Base-by-base conservation (phyloP, 305 asterid species). In the Plantago lanceolata region DNA sequence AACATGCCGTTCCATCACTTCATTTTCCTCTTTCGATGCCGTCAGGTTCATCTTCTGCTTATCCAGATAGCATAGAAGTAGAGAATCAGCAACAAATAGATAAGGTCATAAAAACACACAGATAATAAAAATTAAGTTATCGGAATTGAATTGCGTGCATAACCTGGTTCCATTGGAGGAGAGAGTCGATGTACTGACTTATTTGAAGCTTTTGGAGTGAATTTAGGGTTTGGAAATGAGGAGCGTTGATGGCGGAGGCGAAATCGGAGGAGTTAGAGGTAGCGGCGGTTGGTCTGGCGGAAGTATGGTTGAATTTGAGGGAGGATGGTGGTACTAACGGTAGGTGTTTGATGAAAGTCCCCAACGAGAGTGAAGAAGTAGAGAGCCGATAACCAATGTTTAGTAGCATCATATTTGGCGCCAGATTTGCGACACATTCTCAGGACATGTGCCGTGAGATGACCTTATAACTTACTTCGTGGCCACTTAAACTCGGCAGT, bases 91-190 rank as follows among this genome's bases (percentile, higher is more conserved):
- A 4, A 24, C 48, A 37, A 0, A 44, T 12, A 59, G 57, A 47
- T 18, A 24, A 24, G n/a, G n/a, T n/a, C n/a, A n/a, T n/a, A n/a
- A n/a, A n/a, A n/a, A n/a, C 1, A 24, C 28, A 24, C 28, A 24
- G 28, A 0, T 4, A 0, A 5, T 11, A 48, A 0, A 11, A 8
- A 15, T 9, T 54, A 19, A 68, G 2, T 13, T 3, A 48, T 37
- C 1, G 28, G 33, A 24, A 35, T n/a, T 60, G 5, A 28, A 17
- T 35, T 31, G 28, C 28, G 57, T 7, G 64, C 11, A 53, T 26
- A 57, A 91, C 96, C 98, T 92, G 94, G 82, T 92, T 92, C 96
- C 98, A 89, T 71, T 87, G 70, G 68, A 89, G 94, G 57, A 92
- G 97, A 33, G 91, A 62, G 64, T 78, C 85, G 9, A 85, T 73